Base-by-base conservation (phyloP, 2,329 filamentous ascomycete species). In the Cladophialophora chaetospira region DNA sequence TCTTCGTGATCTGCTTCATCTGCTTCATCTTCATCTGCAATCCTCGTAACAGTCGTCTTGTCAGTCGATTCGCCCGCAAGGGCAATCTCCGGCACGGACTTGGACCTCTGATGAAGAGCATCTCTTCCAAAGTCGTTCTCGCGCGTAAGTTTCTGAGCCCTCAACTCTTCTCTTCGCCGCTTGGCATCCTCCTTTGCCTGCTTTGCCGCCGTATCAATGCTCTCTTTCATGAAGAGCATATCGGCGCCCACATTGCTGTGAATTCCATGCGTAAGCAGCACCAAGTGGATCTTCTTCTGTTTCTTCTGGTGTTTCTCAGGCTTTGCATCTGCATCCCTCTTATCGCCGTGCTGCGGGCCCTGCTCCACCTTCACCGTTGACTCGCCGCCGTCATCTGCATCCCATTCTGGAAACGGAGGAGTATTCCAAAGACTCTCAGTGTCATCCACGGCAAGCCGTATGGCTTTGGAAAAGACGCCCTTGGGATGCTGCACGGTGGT, bases 151-250 rank as follows among this genome's bases (percentile, higher is more conserved):
- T 74, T 70, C 67, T 68, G 74, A 69, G 68, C 76, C 72, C 67
- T 82, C 76, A 65, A 73, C 78, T 54, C 55, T 44, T 77, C 78
- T 65, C 79, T 83, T 56, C 88, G 80, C 47, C 77, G 79, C 69
- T 81, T 86, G 33, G 86, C 84, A 71, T 89, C 87, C 47, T 84
- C 76, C 65, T 87, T 86, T 25, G 89, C 88, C 69, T 93, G 85
- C 66, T 79, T 87, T 3, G 87, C 88, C 2, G 89, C 86, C 25
- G 86, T 85, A 74, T 99, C 94, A 61, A 99, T 97, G 72, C 91
- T 96, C 73, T 99, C 94, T 70, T 99, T 99, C 71, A 99, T 76
- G 70, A 89, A 99, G 17, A 99, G 79, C 94, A 99, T 96, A 71
- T 99, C 94, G 19, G 91, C 89, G 4, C 94, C 91, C 10, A 97